Evolutionary conservation across 805 yeast species (phyloP), one percentile per base, ranked within the genome.

Genomic region (Lipomyces starkeyi): DNA sequence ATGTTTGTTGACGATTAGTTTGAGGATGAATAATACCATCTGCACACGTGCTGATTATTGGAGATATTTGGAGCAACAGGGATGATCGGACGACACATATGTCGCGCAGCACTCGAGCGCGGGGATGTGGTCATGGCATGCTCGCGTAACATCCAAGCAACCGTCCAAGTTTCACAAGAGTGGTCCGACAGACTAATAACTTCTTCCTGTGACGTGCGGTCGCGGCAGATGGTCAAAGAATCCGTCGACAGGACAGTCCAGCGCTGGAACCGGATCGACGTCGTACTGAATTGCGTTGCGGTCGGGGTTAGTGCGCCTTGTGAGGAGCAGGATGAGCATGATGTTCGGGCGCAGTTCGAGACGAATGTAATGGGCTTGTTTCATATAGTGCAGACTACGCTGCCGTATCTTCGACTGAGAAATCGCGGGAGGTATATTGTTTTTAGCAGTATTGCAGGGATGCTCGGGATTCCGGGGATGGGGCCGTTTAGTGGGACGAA

Each of bases 381-480:
- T 61, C 74, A 75, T 52, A 63, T 75, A 3, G 63, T 75, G 22
- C 73, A 72, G 62, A 71, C 74, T 14, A 65, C 72, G 27, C 56
- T 75, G 64, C 75, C 76, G 53, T 60, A 60, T 34, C 20, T 73
- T 61, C 61, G 72, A 25, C 52, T 62, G 58, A 68, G 73, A 8
- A 62, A 35, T 32, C 58, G 64, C n/a, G 74, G 75, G 9, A 61
- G 67, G 57, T 73, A 67, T 35, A 63, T 73, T 17, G 65, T 67
- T 9, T 57, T 73, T 13, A 66, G 69, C 32, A 72, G 75, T 27
- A 61, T 74, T 1, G 68, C 78, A 55, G 78, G 76, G 22, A 65
- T 73, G 34, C 62, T 72, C 35, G 79, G 78, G 3, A 74, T 73
- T 7, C 79, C 79, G 2, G 79, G 77, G 2, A 40, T 71, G 58